These are phyloP conservation scores for Yarrowia bubula DNA, from an alignment of 805 yeast genomes.

Conservation along the genomic window DNA sequence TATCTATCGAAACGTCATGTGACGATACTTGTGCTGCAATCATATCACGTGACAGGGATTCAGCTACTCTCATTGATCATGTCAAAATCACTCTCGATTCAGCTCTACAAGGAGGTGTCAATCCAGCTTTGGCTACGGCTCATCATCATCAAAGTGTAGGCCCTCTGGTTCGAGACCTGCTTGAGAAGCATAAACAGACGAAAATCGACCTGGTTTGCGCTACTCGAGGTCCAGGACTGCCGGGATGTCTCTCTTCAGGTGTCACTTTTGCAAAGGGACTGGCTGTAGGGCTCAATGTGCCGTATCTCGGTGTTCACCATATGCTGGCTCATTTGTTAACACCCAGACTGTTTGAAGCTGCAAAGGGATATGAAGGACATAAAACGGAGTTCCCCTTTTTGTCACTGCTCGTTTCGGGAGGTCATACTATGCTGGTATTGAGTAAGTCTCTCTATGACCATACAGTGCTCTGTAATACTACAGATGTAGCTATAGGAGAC, in stretches of 20 bases:
- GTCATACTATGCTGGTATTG: slow-evolving; percentile 85
- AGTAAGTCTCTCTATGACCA: slow-evolving; percentile 63
- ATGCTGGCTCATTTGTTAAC: slow-evolving; percentile 90
- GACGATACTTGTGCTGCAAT: slow-evolving; percentile 92
- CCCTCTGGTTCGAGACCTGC: slow-evolving; percentile 47
- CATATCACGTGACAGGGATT: slow-evolving; percentile 48
- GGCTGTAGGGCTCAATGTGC: slow-evolving; percentile 70
- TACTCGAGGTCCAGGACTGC: slow-evolving; percentile 97
- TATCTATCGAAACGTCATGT: slow-evolving; percentile 91
- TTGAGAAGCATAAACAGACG: slow-evolving; percentile 38
- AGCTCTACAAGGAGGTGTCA: slow-evolving; percentile 69
- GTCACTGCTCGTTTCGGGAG: slow-evolving; percentile 84
- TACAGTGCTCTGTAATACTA: slow-evolving; percentile 67
- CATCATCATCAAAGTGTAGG: slow-evolving; percentile 71
- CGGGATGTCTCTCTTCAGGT: slow-evolving; percentile 81
- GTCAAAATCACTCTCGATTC: slow-evolving; percentile 67
- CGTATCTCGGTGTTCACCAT: slow-evolving; percentile 88
- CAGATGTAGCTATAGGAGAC: slow-evolving; percentile 92
- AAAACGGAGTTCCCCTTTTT: slow-evolving; percentile 62
- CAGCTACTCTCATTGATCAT: slow-evolving; percentile 58
- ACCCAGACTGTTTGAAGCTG: slow-evolving; percentile 48
- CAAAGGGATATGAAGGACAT: slow-evolving; percentile 38
- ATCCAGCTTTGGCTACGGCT: slow-evolving; percentile 78
- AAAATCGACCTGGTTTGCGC: slow-evolving; percentile 71
- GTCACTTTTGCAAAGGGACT: slow-evolving; percentile 83